phyloP scores from a whole-genome alignment of 257 asterid genomes.

The Lavandula angustifolia region DNA sequence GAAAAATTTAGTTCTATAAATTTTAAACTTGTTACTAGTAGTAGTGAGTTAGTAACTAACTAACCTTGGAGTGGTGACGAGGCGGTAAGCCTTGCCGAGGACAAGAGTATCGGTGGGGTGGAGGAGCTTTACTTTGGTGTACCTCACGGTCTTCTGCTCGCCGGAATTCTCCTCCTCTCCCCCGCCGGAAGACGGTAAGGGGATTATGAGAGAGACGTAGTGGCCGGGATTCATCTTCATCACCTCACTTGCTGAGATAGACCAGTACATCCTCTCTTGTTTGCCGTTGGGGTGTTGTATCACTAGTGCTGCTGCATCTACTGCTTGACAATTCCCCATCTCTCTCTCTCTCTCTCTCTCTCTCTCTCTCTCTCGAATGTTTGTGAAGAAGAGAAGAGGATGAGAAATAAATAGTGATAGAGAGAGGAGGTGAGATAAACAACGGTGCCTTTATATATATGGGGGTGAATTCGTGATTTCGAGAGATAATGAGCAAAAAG shows the following conservation, averaged over 20 bases:
- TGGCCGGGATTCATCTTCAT: constrained; percentile 71
- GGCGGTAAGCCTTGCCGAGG: constrained; percentile 67
- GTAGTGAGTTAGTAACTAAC: background rate
- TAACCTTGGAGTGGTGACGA: constrained; percentile 71
- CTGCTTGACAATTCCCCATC: constrained; percentile 77
- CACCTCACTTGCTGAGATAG: constrained; percentile 55
- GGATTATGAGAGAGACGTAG: constrained; percentile 62
- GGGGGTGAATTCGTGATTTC: background rate
- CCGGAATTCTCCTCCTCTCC: constrained; percentile 34
- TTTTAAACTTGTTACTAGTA: too few species aligned
- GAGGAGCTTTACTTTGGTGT: constrained; percentile 68
- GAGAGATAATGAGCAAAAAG: too few species aligned
- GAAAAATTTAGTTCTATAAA: background rate
- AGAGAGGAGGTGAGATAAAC: constrained; percentile 23
- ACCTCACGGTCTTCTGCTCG: constrained; percentile 43
- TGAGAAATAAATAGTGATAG: constrained; percentile 23
- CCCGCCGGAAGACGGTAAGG: constrained; percentile 33
- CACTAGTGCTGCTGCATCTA: constrained; percentile 68
- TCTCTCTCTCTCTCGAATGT: constrained; percentile 20
- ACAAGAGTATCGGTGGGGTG: constrained; percentile 54
- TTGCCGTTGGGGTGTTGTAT: constrained; percentile 67
- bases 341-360: constrained; percentile 30
- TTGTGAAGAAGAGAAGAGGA: constrained; percentile 28
- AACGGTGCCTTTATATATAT: constrained; percentile 30
- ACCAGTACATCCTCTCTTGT: constrained; percentile 58